Conservation (phyloP, 768 basidiomycete genomes). For the Pisolithus sp. region DNA sequence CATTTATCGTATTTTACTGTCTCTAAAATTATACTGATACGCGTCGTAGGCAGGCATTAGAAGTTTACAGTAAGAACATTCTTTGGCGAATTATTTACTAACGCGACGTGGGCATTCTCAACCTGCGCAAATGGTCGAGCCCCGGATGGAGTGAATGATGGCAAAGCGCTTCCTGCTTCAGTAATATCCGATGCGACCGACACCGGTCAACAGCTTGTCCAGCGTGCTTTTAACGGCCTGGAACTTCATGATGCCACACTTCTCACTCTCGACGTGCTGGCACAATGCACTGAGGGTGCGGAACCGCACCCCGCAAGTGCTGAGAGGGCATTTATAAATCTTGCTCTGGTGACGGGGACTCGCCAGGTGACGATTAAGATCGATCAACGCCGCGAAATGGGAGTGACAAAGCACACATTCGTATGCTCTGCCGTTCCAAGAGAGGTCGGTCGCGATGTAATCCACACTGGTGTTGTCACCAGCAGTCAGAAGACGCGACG, state of each 20-base stretch:
- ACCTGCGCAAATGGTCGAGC: background rate
- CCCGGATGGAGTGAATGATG: background rate
- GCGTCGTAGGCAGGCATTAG: too few relatives aligned
- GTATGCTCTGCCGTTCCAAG: constrained; percentile 40
- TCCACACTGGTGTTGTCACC: constrained; percentile 1
- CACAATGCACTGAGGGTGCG: constrained; percentile 50
- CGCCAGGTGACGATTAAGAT: constrained; percentile 56
- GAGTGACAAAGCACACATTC: constrained; percentile 62
- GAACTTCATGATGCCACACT: constrained; percentile 50
- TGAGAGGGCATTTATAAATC: constrained; percentile 49
- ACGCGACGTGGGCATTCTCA: too few relatives aligned
- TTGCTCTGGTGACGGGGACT: constrained; percentile 53
- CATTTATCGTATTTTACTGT: too few relatives aligned
- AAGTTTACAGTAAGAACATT: too few relatives aligned
- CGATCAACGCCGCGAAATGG: constrained; percentile 32
- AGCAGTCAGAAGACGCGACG: constrained; percentile 41
- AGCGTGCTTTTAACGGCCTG: constrained; percentile 34
- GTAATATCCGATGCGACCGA: constrained; percentile 10
- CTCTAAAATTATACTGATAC: too few relatives aligned
- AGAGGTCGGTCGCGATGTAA: constrained; percentile 29
- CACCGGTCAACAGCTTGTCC: constrained; percentile 24
- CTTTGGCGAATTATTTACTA: too few relatives aligned
- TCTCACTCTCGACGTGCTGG: constrained; percentile 61
- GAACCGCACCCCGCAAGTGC: constrained; percentile 39
- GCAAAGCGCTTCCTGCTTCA: constrained; percentile 6